These are phyloP conservation scores for Schizochytrium sp. DNA, from an alignment of 108 stramenopile genomes.

Conservation along the genomic window DNA sequence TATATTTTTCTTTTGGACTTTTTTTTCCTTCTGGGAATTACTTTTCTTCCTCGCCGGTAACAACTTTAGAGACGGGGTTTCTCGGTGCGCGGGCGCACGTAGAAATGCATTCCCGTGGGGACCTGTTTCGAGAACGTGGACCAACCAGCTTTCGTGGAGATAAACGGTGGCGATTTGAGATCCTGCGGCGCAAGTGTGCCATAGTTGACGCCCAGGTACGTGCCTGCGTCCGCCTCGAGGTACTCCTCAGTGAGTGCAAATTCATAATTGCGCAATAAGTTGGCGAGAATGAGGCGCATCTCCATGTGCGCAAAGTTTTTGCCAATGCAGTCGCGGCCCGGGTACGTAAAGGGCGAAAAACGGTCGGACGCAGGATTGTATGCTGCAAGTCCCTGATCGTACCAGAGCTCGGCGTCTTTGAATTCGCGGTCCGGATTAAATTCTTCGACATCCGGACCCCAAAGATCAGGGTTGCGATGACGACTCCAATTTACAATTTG, in stretches of 20 bases:
- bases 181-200: slow-evolving; percentile 1
- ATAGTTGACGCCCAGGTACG: not conserved
- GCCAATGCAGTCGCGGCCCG: not conserved
- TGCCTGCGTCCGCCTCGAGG: not conserved
- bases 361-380: not conserved
- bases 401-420: not conserved
- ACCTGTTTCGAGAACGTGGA: not conserved
- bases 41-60: no score
- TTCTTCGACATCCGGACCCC: not conserved
- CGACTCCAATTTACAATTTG: slow-evolving; percentile 1
- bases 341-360: slow-evolving; percentile 13
- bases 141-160: not conserved
- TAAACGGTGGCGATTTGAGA: not conserved
- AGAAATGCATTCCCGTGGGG: not conserved
- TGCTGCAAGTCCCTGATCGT: not conserved
- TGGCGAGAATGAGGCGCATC: not conserved
- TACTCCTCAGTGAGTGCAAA: not conserved
- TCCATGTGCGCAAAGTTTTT: slow-evolving; percentile 9
- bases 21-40: no score
- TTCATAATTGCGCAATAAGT: not conserved
- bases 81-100: not conserved
- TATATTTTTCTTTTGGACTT: no score
- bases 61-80: no score
- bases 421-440: not conserved
- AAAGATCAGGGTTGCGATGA: not conserved